Evolutionary conservation across 2,329 filamentous ascomycete species (phyloP).

Genomic region (Simplicillium sp.): DNA sequence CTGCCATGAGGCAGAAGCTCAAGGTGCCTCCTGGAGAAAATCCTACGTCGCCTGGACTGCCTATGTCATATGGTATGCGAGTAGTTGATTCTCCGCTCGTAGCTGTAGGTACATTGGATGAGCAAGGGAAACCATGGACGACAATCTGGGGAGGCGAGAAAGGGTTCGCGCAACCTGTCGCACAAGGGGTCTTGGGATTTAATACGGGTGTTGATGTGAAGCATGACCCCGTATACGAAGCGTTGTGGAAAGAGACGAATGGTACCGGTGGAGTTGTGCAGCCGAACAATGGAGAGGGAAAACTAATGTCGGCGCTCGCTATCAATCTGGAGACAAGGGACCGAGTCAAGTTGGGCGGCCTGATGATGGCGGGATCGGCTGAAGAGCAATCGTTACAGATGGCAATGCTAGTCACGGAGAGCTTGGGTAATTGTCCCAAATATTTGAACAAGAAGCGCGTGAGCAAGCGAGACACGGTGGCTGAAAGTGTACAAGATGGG

Average conservation of each 20-base stretch:
- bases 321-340: constrained; percentile 44
- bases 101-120: constrained; percentile 64
- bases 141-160: constrained; percentile 67
- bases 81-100: constrained; percentile 56
- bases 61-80: constrained; percentile 48
- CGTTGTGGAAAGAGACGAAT: constrained; percentile 44
- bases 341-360: constrained; percentile 65
- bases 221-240: constrained; percentile 61
- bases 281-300: constrained; percentile 27
- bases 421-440: constrained; percentile 77
- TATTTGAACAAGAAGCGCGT: constrained; percentile 72
- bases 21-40: constrained; percentile 49
- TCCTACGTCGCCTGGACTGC: constrained; percentile 57
- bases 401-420: constrained; percentile 60
- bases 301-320: constrained; percentile 42
- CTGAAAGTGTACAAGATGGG: constrained; percentile 26
- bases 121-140: constrained; percentile 59
- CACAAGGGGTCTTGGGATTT: constrained; percentile 54
- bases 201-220: constrained; percentile 48
- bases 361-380: constrained; percentile 55
- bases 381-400: constrained; percentile 36
- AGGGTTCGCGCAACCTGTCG: constrained; percentile 57
- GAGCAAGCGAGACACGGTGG: constrained; percentile 34
- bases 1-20: constrained; percentile 53
- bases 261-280: constrained; percentile 24